Evolutionary conservation across 345 rosid genomes (phyloP).

Genomic region (Eucalyptus sp.): DNA sequence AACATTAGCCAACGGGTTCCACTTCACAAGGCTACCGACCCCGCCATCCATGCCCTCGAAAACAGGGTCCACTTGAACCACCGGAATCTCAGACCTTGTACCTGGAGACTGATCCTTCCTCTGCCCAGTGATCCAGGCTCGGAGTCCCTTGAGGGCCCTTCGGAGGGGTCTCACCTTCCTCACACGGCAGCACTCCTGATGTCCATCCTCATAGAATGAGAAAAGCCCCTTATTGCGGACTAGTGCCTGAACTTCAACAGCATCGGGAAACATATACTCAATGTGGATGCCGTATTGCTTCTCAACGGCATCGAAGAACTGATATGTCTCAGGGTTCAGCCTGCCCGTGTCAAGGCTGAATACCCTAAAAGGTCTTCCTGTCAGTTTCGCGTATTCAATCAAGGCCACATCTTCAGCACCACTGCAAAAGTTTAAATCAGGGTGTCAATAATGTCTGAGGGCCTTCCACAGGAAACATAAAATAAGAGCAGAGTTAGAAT

Average conservation of each 20-base stretch:
- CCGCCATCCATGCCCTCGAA: slow-evolving; percentile 93
- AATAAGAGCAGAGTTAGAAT: neutral
- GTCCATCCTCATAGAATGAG: slow-evolving; percentile 94
- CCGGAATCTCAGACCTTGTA: slow-evolving; percentile 75
- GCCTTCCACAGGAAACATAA: neutral
- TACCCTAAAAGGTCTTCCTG: slow-evolving; percentile 79
- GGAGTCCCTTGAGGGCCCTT: slow-evolving; percentile 80
- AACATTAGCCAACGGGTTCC: slow-evolving; percentile 90
- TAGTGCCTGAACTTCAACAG: slow-evolving; percentile 85
- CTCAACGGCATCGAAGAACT: slow-evolving; percentile 60
- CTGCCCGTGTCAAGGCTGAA: slow-evolving; percentile 93
- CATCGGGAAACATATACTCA: slow-evolving; percentile 93
- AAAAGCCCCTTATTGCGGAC: slow-evolving; percentile 89
- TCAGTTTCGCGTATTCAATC: slow-evolving; percentile 84
- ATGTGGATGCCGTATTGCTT: slow-evolving; percentile 69
- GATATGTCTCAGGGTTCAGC: slow-evolving; percentile 77
- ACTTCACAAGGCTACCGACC: slow-evolving; percentile 79
- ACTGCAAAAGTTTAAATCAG: slow-evolving; percentile 20
- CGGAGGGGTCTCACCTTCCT: slow-evolving; percentile 92
- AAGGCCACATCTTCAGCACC: slow-evolving; percentile 97
- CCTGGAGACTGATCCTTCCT: slow-evolving; percentile 95
- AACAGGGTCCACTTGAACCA: slow-evolving; percentile 85
- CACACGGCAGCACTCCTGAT: slow-evolving; percentile 96
- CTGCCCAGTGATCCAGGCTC: slow-evolving; percentile 97
- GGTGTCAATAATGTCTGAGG: neutral